Evolutionary conservation across 1,284 basidiomycete species (phyloP).

Genomic region (Ganoderma sinense): DNA sequence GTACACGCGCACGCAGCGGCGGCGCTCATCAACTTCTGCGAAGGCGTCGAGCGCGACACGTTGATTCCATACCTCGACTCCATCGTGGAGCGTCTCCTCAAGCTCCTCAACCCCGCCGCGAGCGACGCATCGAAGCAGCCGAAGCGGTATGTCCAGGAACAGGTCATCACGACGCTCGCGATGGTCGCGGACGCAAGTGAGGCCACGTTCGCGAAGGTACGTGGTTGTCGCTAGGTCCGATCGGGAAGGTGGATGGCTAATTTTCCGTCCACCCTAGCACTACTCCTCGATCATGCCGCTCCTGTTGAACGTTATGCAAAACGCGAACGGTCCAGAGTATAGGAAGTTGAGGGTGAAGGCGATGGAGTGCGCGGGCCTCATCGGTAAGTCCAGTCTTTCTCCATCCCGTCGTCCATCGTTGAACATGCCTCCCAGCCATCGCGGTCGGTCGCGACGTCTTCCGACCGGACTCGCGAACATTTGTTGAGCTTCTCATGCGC

Average conservation of each 20-base stretch:
- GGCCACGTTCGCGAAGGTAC: constrained; percentile 70
- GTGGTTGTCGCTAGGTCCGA: background rate
- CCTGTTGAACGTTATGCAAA: constrained; percentile 72
- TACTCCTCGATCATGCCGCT: constrained; percentile 82
- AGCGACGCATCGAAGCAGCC: constrained; percentile 44
- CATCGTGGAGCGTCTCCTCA: constrained; percentile 76
- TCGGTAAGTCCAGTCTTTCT: constrained; percentile 55
- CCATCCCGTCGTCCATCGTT: background rate
- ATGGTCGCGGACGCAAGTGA: constrained; percentile 88
- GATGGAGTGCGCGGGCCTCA: constrained; percentile 87
- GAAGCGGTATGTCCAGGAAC: constrained; percentile 80
- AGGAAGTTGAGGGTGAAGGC: constrained; percentile 77
- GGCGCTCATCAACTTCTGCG: constrained; percentile 89
- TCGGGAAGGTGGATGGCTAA: background rate
- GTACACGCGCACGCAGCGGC: constrained; percentile 87
- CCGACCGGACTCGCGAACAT: constrained; percentile 73
- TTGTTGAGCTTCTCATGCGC: constrained; percentile 77
- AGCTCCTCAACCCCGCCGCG: constrained; percentile 60
- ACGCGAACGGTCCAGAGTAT: constrained; percentile 72
- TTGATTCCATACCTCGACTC: constrained; percentile 80
- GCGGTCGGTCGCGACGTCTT: constrained; percentile 83
- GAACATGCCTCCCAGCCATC: constrained; percentile 58
- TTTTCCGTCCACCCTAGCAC: constrained; percentile 51
- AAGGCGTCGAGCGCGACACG: constrained; percentile 77
- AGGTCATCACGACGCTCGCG: constrained; percentile 82